phyloP scores from a whole-genome alignment of 2,329 filamentous ascomycete genomes.

The Neofusicoccum kwambonambiense region DNA sequence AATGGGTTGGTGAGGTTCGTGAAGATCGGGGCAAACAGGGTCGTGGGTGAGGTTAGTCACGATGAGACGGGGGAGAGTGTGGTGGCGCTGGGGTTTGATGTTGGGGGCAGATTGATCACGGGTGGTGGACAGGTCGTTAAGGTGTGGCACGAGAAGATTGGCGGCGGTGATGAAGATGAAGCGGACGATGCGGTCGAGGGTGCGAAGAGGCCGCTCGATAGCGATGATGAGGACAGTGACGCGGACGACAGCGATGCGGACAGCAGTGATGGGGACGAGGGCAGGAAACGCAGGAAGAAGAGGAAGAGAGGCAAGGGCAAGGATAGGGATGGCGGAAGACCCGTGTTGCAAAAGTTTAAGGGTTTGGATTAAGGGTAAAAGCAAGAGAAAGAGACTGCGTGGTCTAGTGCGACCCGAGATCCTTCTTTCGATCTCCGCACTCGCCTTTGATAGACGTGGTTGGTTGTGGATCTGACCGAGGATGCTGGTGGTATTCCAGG shows the following conservation, averaged over 20 bases:
- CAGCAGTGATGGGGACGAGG: constrained; percentile 46
- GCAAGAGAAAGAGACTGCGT: background rate
- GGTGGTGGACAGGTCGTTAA: constrained; percentile 85
- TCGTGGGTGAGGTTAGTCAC: constrained; percentile 68
- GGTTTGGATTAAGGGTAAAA: constrained; percentile 27
- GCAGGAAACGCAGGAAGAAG: constrained; percentile 45
- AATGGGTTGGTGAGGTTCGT: constrained; percentile 79
- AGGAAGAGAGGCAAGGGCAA: constrained; percentile 41
- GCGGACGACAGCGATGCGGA: constrained; percentile 26
- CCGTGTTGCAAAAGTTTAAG: constrained; percentile 33
- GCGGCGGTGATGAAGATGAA: constrained; percentile 41
- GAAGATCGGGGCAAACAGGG: constrained; percentile 69
- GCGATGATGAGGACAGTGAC: constrained; percentile 40
- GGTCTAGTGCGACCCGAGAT: background rate
- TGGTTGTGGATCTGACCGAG: background rate
- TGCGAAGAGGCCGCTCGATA: constrained; percentile 32
- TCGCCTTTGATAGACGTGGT: background rate
- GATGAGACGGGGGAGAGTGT: constrained; percentile 77
- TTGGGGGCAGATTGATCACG: constrained; percentile 80
- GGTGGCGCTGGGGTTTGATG: constrained; percentile 78
- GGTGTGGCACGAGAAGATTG: constrained; percentile 78
- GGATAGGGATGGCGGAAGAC: constrained; percentile 25
- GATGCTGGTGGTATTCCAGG: background rate
- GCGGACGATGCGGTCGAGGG: constrained; percentile 44
- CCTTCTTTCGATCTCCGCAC: background rate